Base-by-base conservation (phyloP, 1,284 basidiomycete species). In the Boletus coffeatus region DNA sequence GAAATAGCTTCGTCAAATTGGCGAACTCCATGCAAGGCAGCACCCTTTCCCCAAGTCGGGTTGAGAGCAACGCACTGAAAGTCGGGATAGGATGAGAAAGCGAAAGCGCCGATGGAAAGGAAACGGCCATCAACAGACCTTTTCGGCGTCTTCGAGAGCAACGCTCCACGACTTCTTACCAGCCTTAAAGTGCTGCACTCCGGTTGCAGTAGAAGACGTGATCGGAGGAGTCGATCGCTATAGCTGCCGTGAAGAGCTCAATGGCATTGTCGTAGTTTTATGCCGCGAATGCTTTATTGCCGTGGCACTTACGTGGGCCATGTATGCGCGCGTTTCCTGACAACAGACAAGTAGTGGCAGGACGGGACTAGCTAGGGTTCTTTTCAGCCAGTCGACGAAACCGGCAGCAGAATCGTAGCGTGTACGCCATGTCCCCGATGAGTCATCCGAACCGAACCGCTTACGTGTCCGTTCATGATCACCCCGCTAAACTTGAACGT, bases 231-330 rank as follows among this genome's bases (percentile, higher is more conserved):
- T 98, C 93, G 70, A 96, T 74, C 53, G 84, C 87, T 74, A 98
- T 92, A 21, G 93, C 96, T 69, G 96, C 85, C 5, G 89, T 85
- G 80, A 97, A 98, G 58, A 91, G 77, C 69, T 88, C 83, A 78
- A 96, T 93, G 9, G 96, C 96, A 8, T 85, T 87, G 77, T 93
- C 88, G 78, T 92, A 98, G 73, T 97, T 87, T 77, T 96, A 98
- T 61, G 93, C 92, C 43, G 91, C 83, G 79, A 98, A 98, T 46
- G 93, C 93, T 76, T 96, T 96, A 85, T 98, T 98, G 73, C 96
- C 5, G 25, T 36, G 4, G 16, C 43, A 74, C 74, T 55, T 56
- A 76, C 72, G 56, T 73, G 70, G 56, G 72, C 64, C 74, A 73
- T 76, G n/a, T n/a, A n/a, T n/a, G n/a, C n/a, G n/a, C n/a, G n/a